Conservation (phyloP, 2,329 filamentous ascomycete genomes). For the Xylariomycetidae sp. region DNA sequence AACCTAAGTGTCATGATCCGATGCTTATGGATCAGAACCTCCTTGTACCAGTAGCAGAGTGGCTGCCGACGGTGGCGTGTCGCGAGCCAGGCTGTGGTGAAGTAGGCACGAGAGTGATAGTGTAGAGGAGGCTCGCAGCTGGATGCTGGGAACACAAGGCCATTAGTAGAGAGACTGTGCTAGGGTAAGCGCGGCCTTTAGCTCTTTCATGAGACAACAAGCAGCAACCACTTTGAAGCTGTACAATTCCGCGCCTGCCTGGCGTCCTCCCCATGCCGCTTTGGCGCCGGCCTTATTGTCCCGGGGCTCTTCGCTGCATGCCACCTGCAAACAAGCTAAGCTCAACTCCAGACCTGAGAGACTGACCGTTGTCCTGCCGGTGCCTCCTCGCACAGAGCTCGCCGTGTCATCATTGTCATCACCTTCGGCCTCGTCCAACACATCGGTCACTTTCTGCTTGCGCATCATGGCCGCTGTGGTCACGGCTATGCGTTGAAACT, state of each 20-base stretch:
- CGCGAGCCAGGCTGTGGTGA: too few species aligned
- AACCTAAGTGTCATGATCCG: too few species aligned
- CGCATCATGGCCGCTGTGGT: constrained; percentile 27
- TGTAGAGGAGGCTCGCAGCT: too few species aligned
- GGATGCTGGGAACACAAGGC: too few species aligned
- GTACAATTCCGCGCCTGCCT: neutral
- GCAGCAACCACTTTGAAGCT: neutral
- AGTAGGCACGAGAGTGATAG: too few species aligned
- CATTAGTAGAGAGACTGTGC: too few species aligned
- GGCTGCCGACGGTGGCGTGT: too few species aligned
- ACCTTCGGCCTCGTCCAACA: neutral
- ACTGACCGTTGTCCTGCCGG: constrained; percentile 14
- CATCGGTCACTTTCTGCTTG: neutral
- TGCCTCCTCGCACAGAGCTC: too few species aligned
- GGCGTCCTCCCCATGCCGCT: neutral
- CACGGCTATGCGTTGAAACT: constrained; percentile 37
- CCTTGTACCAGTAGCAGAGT: too few species aligned
- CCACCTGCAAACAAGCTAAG: constrained; percentile 10
- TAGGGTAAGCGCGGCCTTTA: neutral
- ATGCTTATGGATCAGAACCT: too few species aligned
- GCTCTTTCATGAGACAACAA: neutral
- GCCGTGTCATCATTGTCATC: neutral
- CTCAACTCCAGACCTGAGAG: constrained; percentile 11
- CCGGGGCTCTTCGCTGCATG: too few species aligned
- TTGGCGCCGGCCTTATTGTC: neutral